Conservation (phyloP, 768 basidiomycete species). For the Kwoniella europaea region DNA sequence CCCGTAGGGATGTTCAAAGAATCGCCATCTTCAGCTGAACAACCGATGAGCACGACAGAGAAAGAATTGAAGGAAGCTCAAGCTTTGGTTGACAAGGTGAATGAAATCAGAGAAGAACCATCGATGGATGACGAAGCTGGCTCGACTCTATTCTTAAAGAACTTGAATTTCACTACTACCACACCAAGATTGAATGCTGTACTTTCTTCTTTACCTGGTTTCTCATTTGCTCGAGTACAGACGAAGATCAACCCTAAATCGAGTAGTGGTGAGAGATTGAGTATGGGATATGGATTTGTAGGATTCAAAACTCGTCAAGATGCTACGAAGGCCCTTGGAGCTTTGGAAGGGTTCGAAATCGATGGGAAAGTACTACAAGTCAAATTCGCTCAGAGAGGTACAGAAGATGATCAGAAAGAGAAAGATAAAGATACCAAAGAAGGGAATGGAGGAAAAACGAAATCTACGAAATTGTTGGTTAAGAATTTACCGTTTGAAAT, state of each 20-base stretch:
- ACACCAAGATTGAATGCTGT: constrained; percentile 71
- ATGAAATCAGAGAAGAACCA: constrained; percentile 26
- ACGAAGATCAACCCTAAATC: constrained; percentile 83
- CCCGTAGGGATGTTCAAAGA: constrained; percentile 78
- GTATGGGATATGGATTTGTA: constrained; percentile 96
- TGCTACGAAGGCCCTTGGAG: constrained; percentile 75
- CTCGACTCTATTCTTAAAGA: constrained; percentile 91
- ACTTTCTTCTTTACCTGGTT: constrained; percentile 76
- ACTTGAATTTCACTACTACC: constrained; percentile 89
- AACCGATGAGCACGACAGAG: constrained; percentile 55
- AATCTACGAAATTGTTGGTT: constrained; percentile 91
- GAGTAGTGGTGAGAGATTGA: constrained; percentile 68
- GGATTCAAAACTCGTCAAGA: constrained; percentile 79
- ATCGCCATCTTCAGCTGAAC: background rate
- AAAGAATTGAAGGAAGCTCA: constrained; percentile 57
- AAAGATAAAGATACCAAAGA: constrained; percentile 57
- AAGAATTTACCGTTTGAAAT: constrained; percentile 99
- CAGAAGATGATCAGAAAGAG: constrained; percentile 63
- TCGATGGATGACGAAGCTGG: constrained; percentile 61
- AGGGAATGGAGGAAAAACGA: constrained; percentile 63
- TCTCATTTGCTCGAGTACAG: constrained; percentile 85
- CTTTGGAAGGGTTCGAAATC: constrained; percentile 78
- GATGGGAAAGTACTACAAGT: constrained; percentile 85
- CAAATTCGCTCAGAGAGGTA: constrained; percentile 82
- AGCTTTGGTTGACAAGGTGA: constrained; percentile 57